Percentiles rank a stretch among this genome's conserved stretches.
These are phyloP conservation scores for Xylaria sp. DNA, from an alignment of 2,329 filamentous ascomycete genomes.

Conservation along the genomic window DNA sequence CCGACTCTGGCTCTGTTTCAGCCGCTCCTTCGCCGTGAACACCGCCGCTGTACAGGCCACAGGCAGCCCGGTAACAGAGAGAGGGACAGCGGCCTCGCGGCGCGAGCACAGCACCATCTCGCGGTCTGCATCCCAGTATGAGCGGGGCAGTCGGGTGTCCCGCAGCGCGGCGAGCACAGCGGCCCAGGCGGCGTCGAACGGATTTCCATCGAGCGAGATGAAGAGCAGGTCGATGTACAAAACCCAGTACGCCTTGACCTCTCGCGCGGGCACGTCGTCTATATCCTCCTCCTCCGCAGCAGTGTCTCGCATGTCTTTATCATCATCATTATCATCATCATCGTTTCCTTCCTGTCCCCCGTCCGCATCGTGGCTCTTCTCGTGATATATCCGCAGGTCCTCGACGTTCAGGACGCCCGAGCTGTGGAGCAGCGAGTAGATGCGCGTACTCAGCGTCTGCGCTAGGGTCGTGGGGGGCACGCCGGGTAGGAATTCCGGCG, in stretches of 20 bases:
- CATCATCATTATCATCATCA: no score
- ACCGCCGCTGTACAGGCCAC: conserved; percentile 82
- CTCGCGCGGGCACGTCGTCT: conserved; percentile 48
- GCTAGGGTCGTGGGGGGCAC: conserved; percentile 82
- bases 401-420: conserved; percentile 73
- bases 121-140: conserved; percentile 84
- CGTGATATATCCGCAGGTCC: conserved; percentile 76
- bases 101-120: conserved; percentile 80
- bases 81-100: conserved; percentile 62
- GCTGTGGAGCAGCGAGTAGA: conserved; percentile 80
- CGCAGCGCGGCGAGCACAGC: conserved; percentile 82
- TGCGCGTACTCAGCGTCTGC: conserved; percentile 84
- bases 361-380: conserved; percentile 44
- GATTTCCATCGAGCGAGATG: conserved; percentile 90
- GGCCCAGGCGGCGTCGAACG: conserved; percentile 91
- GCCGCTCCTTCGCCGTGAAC: conserved; percentile 73
- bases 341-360: no score
- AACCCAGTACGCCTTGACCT: conserved; percentile 88
- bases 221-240: conserved; percentile 96
- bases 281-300: conserved; percentile 45
- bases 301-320: conserved; percentile 53
- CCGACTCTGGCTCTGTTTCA: conserved; percentile 53
- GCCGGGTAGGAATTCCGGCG: conserved; percentile 85
- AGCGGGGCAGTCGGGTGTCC: conserved; percentile 80
- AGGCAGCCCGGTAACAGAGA: conserved; percentile 74